Evolutionary conservation across 176 grass and related monocot species (phyloP), one percentile per base, ranked within the genome.

Genomic region (Saccharum officinarum): DNA sequence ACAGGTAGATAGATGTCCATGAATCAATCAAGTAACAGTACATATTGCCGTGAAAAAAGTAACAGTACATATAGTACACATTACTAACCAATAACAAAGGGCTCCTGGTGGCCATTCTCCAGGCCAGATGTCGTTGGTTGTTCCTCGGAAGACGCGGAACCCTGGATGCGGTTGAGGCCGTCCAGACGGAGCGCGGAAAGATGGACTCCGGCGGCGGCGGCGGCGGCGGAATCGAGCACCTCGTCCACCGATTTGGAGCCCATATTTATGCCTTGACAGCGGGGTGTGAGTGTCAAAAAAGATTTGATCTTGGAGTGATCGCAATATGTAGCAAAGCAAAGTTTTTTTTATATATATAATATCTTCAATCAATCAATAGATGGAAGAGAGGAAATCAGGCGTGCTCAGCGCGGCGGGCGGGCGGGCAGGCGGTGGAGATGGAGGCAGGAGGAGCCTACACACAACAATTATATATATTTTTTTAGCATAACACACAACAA

Each of bases 71-170:
- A 44, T 18, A 36, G 34, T 4, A 36, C 34, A 54, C 6, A 16
- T 16, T 60, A 90, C 88, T 77, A 85, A 93, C 95, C 95, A 87
- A 98, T 98, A 41, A 98, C 89, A 90, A 98, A 98, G 6, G 96
- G 96, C 71, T 93, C 89, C 74, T 78, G 89, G 82, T 95, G 84
- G 25, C 87, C 95, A 87, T 95, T 93, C 80, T 93, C 88, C 31
- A 70, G 61, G 38, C 83, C 54, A 73, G 94, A 89, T 33, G 91
- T 88, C 54, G 91, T 91, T 6, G 87, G 89, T 18, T 81, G 84
- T 77, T 97, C 91, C 71, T 94, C 80, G 70, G 34, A 36, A 36
- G 34, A 36, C 34, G 34, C 34, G 34, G 34, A 62, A 50, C 73
- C 66, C 38, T 83, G 86, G 47, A 64, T 37, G 39, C 39, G 7